Evolutionary conservation across 139 green algal genomes (phyloP), one percentile per base, ranked within the genome.

Genomic region (Trebouxia sp.): DNA sequence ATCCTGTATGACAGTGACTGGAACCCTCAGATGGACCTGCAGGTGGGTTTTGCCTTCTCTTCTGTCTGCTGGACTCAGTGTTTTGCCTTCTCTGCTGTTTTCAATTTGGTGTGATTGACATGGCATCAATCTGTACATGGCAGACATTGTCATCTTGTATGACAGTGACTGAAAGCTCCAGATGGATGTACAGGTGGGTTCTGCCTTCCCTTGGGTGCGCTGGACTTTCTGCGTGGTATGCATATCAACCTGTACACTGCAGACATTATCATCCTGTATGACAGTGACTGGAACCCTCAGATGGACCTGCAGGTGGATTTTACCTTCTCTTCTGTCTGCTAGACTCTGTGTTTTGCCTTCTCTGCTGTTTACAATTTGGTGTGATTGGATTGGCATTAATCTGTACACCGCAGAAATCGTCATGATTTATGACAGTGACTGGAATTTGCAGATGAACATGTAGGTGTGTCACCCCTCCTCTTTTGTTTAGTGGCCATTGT

Each of bases 181-280:
- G 89, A 95, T 95, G 88, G 94, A 98, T 41, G 86, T 97, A 82
- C 94, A 97, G 89, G 87, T 85, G 62, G 0, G 75, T 30, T 5
- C 15, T 69, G 24, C 26, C 2, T 11, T n/a, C n/a, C n/a, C n/a
- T n/a, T n/a, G n/a, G n/a, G n/a, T n/a, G n/a, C n/a, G n/a, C n/a
- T n/a, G n/a, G n/a, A n/a, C n/a, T n/a, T n/a, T n/a, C n/a, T n/a
- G n/a, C n/a, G n/a, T 48, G 96, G 96, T 69, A 90, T 98, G 79
- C 95, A 94, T 51, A 98, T 99, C 90, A 98, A 98, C 92, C 88
- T 98, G 42, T 93, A 94, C 66, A 98, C 96, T 28, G 96, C 96
- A n/a, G 96, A 99, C 86, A 95, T 96, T 39, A 95, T 99, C 7
- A 87, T 99, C 43, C 88, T 99, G 66, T 99, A 96, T 80, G 97